A percentile compares a stretch with the other conserved stretches of the same genome.
phyloP scores from a whole-genome alignment of 306 rosid genomes.

The Castanopsis chinensis region DNA sequence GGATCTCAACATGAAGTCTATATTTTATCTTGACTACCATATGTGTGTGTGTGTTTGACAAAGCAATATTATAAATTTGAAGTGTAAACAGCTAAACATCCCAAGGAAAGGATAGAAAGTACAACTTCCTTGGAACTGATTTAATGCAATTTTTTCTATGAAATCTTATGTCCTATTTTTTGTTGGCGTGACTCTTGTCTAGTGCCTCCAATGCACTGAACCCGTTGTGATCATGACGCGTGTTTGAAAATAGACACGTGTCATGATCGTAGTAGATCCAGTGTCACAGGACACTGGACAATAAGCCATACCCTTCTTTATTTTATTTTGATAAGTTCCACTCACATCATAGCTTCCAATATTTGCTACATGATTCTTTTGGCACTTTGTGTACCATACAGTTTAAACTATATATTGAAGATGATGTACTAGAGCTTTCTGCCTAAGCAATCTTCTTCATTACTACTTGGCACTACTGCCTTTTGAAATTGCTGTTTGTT shows the following conservation, averaged over 20 bases:
- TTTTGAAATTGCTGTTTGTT: too few relatives aligned
- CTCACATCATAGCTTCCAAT: slow-evolving; percentile 70
- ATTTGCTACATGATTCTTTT: slow-evolving; percentile 83
- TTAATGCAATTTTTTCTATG: neutral
- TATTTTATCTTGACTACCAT: too few relatives aligned
- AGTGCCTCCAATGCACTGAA: too few relatives aligned
- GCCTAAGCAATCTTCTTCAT: slow-evolving; percentile 46
- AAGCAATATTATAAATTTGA: neutral
- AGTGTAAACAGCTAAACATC: too few relatives aligned
- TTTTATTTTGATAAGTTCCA: slow-evolving; percentile 21
- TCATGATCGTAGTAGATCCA: too few relatives aligned
- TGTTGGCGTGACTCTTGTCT: neutral
- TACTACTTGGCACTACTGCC: slow-evolving; percentile 48
- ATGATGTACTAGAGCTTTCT: slow-evolving; percentile 39
- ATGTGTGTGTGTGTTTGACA: too few relatives aligned
- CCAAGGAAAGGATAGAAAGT: slow-evolving; percentile 26
- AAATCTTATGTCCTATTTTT: neutral
- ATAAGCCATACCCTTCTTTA: neutral
- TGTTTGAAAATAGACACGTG: too few relatives aligned
- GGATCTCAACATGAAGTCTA: neutral
- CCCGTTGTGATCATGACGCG: too few relatives aligned
- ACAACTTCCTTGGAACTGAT: slow-evolving; percentile 27
- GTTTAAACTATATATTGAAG: slow-evolving; percentile 46
- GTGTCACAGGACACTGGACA: too few relatives aligned
- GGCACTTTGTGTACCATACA: slow-evolving; percentile 76